Evolutionary conservation across 1,139 yeast genomes (phyloP), one percentile per base, ranked within the genome.

Genomic region (Blastobotrys apis): DNA sequence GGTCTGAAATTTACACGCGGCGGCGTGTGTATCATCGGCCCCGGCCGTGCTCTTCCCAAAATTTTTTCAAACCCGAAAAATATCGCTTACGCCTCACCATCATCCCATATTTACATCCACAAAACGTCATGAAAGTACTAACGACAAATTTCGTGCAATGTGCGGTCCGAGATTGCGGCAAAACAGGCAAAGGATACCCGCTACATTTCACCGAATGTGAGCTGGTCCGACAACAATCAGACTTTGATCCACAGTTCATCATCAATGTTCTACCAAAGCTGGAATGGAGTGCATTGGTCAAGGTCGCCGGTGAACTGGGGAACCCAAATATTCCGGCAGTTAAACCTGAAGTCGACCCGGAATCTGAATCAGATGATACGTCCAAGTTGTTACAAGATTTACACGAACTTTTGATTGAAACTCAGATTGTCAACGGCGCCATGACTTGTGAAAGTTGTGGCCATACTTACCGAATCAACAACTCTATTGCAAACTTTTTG

Each of bases 61-160:
- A 34, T 34, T 34, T 34, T 34, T 34, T 33, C 25, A 15, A 13
- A 19, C 12, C 5, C 5, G 16, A 25, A 25, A 25, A 25, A 25
- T 9, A 25, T 9, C 12, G 10, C 12, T 25, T 25, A 8, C 27
- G 12, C 27, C 27, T 8, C 8, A 8, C 27, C 27, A 12, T 25
- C 27, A 22, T 5, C n/a, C 20, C 16, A 19, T n/a, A n/a, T 10
- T 15, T n/a, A 21, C 27, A 17, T 29, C 22, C 8, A 34, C 37
- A 33, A 5, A 31, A 21, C n/a, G 51, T 10, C 27, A 90, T 92
- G 98, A 92, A 92, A 70, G 81, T 92, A 58, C 71, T 92, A 35
- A 90, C 98, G 26, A 86, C 97, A 34, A 92, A 94, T 65, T 94
- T 92, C 65, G 94, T 92, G 51, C 88, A 84, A 64, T 92, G 99